Percentiles rank a stretch among this genome's conserved stretches.
phyloP scores from a whole-genome alignment of 768 basidiomycete genomes.

The Leccinum uliginosum region DNA sequence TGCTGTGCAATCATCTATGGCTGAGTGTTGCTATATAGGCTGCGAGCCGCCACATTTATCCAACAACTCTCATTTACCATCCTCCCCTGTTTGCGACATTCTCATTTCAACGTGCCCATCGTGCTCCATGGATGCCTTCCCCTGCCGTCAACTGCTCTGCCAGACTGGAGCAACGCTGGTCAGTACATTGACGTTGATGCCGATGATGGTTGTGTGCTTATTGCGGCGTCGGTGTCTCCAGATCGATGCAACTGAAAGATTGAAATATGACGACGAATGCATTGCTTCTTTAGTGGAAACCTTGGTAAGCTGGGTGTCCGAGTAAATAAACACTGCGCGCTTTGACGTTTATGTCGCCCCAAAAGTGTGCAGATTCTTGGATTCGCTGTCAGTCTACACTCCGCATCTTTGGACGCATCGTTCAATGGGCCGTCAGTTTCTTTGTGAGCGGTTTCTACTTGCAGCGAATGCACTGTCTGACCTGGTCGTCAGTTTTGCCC shows the following conservation, averaged over 20 bases:
- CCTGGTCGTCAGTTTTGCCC: slow-evolving; percentile 15
- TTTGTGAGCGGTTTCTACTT: slow-evolving; percentile 13
- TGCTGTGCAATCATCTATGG: slow-evolving; percentile 19
- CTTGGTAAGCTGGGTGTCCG: background rate
- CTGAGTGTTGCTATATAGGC: slow-evolving; percentile 17
- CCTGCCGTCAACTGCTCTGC: background rate
- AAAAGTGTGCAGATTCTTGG: slow-evolving; percentile 6
- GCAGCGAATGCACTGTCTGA: background rate
- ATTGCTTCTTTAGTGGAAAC: slow-evolving; percentile 1
- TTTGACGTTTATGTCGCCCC: background rate
- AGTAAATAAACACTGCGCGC: background rate
- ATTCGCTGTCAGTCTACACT: slow-evolving; percentile 1
- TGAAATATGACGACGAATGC: background rate
- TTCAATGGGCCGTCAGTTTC: slow-evolving; percentile 19
- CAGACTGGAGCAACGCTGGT: slow-evolving; percentile 9
- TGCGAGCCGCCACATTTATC: background rate
- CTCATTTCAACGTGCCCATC: background rate
- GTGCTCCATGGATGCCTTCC: slow-evolving; percentile 5
- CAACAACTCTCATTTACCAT: slow-evolving; percentile 3
- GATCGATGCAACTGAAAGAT: slow-evolving; percentile 1
- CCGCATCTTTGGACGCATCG: background rate
- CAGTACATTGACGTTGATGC: background rate
- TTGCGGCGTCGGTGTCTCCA: background rate
- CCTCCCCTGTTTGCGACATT: background rate
- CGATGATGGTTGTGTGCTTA: background rate